These are phyloP conservation scores for Annulohypoxylon maeteangense DNA, from an alignment of 495 filamentous ascomycete genomes.

Conservation along the genomic window DNA sequence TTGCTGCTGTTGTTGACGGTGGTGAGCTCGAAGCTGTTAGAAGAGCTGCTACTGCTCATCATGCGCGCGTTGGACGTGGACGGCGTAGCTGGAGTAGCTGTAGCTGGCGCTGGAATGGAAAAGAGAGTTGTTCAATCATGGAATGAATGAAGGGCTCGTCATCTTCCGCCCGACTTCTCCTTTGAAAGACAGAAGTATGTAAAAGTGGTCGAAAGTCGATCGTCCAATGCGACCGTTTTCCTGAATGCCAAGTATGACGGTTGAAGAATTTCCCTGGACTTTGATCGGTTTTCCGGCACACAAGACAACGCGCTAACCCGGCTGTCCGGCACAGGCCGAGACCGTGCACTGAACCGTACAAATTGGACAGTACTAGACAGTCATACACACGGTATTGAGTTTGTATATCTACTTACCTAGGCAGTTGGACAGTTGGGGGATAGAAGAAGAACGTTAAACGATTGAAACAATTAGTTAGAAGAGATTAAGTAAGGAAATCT, in stretches of 20 bases:
- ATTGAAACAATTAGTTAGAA: not conserved
- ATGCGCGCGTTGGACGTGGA: slow-evolving; percentile 25
- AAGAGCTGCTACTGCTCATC: slow-evolving; percentile 36
- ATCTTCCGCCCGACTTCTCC: slow-evolving; percentile 31
- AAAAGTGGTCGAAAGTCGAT: slow-evolving; percentile 20
- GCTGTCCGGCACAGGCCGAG: slow-evolving; percentile 46
- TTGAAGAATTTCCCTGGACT: slow-evolving; percentile 39
- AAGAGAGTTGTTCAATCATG: slow-evolving; percentile 38
- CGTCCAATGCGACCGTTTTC: slow-evolving; percentile 38
- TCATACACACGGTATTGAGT: slow-evolving; percentile 11
- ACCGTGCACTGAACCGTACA: slow-evolving; percentile 38
- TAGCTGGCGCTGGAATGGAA: slow-evolving; percentile 4
- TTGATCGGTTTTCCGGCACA: slow-evolving; percentile 45
- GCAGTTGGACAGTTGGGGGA: not conserved
- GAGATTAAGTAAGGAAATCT: not conserved
- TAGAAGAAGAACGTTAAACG: not conserved
- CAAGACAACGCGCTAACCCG: slow-evolving; percentile 41
- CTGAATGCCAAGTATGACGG: slow-evolving; percentile 42
- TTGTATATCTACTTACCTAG: no score
- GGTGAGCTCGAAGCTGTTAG: slow-evolving; percentile 38
- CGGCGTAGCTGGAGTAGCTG: slow-evolving; percentile 13
- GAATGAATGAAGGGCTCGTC: slow-evolving; percentile 41
- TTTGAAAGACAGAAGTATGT: slow-evolving; percentile 33
- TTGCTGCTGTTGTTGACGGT: not conserved
- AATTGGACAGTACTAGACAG: slow-evolving; percentile 17